phyloP scores from a whole-genome alignment of 2,329 filamentous ascomycete genomes.

The Microdochium paspali region DNA sequence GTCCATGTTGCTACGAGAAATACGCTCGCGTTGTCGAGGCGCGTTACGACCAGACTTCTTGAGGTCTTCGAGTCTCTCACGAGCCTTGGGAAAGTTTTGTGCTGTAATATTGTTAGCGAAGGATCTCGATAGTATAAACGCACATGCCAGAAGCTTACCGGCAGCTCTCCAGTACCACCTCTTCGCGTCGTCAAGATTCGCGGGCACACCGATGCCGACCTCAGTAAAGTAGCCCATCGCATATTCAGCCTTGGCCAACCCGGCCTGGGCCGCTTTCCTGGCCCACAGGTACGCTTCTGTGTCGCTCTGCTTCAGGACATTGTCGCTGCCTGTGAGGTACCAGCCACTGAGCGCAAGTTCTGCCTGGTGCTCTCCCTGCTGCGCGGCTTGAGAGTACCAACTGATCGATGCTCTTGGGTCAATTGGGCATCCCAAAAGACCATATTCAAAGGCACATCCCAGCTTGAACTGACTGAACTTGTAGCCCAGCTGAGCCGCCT shows the following conservation, averaged over 20 bases:
- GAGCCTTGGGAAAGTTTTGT: slow-evolving; percentile 88
- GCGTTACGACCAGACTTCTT: slow-evolving; percentile 67
- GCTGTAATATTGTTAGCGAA: slow-evolving; percentile 42
- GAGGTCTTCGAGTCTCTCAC: slow-evolving; percentile 85
- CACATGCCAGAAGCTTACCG: slow-evolving; percentile 51
- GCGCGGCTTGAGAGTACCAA: slow-evolving; percentile 88
- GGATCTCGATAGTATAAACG: neutral
- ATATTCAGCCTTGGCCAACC: slow-evolving; percentile 89
- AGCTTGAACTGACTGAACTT: slow-evolving; percentile 91
- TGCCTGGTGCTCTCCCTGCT: slow-evolving; percentile 88
- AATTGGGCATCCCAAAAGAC: slow-evolving; percentile 69
- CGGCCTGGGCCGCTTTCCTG: slow-evolving; percentile 79
- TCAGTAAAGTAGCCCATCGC: slow-evolving; percentile 98
- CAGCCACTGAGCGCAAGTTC: slow-evolving; percentile 81
- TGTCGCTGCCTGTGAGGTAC: slow-evolving; percentile 88
- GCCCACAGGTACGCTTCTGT: slow-evolving; percentile 97
- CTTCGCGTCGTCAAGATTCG: slow-evolving; percentile 90
- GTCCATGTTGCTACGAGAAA: slow-evolving; percentile 73
- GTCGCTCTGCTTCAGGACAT: slow-evolving; percentile 83
- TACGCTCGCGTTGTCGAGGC: slow-evolving; percentile 65
- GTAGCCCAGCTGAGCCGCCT: slow-evolving; percentile 83
- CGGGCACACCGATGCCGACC: slow-evolving; percentile 79
- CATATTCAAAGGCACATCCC: slow-evolving; percentile 84
- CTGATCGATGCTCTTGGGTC: slow-evolving; percentile 79
- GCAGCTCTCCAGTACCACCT: slow-evolving; percentile 97